Base-by-base conservation (phyloP, 257 asterid species). In the Solanum chilense region DNA sequence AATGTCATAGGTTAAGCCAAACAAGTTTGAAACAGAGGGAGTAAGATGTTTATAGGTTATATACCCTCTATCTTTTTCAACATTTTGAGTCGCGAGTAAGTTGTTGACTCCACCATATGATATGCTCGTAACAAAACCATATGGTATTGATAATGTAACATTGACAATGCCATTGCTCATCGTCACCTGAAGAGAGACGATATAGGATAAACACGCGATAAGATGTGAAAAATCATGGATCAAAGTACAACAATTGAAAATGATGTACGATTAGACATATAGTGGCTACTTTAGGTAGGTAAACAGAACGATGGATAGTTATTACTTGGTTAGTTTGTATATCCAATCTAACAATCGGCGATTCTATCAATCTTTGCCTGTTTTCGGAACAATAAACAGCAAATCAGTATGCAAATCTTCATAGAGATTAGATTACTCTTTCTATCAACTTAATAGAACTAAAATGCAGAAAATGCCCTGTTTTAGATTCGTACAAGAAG, bases 1-100 rank as follows among this genome's bases (percentile, higher is more conserved):
- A 86, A 10, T 47, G 68, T 3, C 68, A 29, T 16, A 0, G 0
- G 10, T 16, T 52, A 52, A 16, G 62, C 23, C 62, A 52, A 16
- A 52, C 62, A 52, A 52, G 23, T 52, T 52, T 52, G 62, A 16
- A 52, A 52, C 23, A 6, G 0, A 52, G 23, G 23, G 23, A 16
- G 62, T 52, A 15, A 47, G 10, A 18, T 29, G 44, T 29, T 80
- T 11, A 37, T 74, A 16, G 45, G 39, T 7, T 12, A 56, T 27
- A 5, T 93, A 96, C 99, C 99, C 99, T 90, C 98, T 91, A 45
- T 91, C 85, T 11, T 90, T 44, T 70, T 90, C 91, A 58, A 81
- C 11, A 89, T 91, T 60, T 10, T 84, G 87, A 9, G 70, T 6
- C 88, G 93, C 93, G 35, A 96, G 90, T 86, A 95, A 88, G 89